These are phyloP conservation scores for Mimosa pudica DNA, from an alignment of 306 rosid genomes.

Conservation along the genomic window DNA sequence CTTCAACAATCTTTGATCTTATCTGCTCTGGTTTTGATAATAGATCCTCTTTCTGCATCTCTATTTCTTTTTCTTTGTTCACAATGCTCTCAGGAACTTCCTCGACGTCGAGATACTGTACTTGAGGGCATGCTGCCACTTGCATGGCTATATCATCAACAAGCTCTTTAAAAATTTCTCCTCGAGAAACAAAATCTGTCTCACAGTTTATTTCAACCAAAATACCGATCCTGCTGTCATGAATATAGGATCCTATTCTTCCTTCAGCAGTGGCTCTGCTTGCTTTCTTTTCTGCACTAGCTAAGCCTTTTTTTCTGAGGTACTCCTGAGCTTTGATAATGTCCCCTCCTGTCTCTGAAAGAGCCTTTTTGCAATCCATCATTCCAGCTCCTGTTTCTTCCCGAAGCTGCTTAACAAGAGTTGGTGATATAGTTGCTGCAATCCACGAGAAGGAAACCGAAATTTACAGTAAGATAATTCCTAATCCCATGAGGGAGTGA, in stretches of 20 bases:
- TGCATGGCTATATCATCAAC: constrained; percentile 99
- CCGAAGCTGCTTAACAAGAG: constrained; percentile 91
- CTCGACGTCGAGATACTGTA: constrained; percentile 68
- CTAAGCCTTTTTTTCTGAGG: constrained; percentile 91
- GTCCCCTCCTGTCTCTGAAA: constrained; percentile 82
- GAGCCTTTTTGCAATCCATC: constrained; percentile 98
- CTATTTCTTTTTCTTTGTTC: constrained; percentile 84
- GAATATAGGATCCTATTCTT: constrained; percentile 90
- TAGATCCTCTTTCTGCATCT: constrained; percentile 98
- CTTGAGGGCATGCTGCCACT: constrained; percentile 98
- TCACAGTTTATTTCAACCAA: constrained; percentile 91
- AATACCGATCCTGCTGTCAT: constrained; percentile 90
- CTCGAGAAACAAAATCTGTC: constrained; percentile 97
- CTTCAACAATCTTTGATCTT: constrained; percentile 87
- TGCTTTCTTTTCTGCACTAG: constrained; percentile 96
- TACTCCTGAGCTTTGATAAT: constrained; percentile 78
- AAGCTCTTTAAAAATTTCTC: constrained; percentile 89
- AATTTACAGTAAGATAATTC: background rate
- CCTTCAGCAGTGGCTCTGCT: constrained; percentile 95
- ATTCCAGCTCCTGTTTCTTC: constrained; percentile 99
- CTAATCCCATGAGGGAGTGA: background rate
- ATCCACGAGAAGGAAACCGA: constrained; percentile 30
- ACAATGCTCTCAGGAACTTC: constrained; percentile 81
- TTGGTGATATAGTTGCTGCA: constrained; percentile 83
- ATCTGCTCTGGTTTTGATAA: constrained; percentile 94